Evolutionary conservation across 805 yeast genomes (phyloP).

Genomic region (Clavispora asparagi): DNA sequence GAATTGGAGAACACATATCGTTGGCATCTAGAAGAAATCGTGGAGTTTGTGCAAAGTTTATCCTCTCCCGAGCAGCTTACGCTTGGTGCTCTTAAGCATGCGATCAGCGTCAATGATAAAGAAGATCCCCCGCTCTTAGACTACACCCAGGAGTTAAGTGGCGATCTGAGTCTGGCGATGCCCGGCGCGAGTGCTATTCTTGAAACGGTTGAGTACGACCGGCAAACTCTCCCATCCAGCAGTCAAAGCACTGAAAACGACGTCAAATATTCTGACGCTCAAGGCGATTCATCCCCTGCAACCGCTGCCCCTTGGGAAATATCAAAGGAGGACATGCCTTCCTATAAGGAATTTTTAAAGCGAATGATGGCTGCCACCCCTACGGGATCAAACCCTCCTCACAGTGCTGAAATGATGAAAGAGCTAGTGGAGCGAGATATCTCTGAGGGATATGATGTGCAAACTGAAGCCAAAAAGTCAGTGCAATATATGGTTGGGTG

Average conservation of each 20-base stretch:
- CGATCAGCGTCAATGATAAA: neutral
- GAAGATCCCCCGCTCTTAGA: neutral
- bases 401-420: neutral
- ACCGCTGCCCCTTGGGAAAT: neutral
- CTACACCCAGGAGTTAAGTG: neutral
- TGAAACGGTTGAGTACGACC: neutral
- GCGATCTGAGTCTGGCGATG: neutral
- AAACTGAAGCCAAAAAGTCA: neutral
- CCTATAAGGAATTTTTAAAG: neutral
- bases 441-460: neutral
- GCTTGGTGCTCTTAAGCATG: neutral
- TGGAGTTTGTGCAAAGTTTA: conserved; percentile 26
- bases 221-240: neutral
- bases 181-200: neutral
- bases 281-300: neutral
- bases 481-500: neutral
- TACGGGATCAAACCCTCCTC: neutral
- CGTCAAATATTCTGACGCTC: neutral
- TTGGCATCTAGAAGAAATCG: conserved; percentile 51
- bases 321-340: neutral
- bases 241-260: neutral
- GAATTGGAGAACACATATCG: conserved; percentile 73
- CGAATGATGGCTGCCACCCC: neutral
- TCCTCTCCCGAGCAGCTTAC: neutral
- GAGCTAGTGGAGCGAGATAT: neutral